A percentile compares a stretch with the other conserved stretches of the same genome.
phyloP scores from a whole-genome alignment of 208 protist genomes.

The Leishmania guyanensis region DNA sequence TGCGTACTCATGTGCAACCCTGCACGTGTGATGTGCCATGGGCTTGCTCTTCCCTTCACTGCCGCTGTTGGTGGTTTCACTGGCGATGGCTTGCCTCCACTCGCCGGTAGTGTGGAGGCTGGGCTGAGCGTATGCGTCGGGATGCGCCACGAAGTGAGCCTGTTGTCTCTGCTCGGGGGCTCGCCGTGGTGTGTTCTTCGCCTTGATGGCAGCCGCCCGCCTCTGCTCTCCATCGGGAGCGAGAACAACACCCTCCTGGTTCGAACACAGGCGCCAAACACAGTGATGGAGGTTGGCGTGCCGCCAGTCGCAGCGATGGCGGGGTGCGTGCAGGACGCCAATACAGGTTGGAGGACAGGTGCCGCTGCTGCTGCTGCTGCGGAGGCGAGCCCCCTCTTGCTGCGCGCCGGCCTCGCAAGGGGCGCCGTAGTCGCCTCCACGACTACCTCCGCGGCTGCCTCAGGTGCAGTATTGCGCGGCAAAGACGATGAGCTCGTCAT shows the following conservation, averaged over 20 bases:
- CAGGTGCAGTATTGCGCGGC: background rate
- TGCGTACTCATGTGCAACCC: slow-evolving; percentile 39
- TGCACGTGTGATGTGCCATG: slow-evolving; percentile 2
- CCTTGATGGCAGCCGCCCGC: slow-evolving; percentile 38
- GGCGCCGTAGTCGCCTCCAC: background rate
- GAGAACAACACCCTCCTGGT: slow-evolving; percentile 37
- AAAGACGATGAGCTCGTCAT: slow-evolving; percentile 29
- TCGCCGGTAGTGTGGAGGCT: slow-evolving; percentile 21
- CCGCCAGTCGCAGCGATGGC: slow-evolving; percentile 24
- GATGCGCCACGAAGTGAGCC: slow-evolving; percentile 62
- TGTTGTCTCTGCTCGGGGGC: slow-evolving; percentile 63
- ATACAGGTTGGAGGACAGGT: background rate
- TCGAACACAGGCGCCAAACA: slow-evolving; percentile 28
- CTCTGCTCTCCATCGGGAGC: slow-evolving; percentile 34
- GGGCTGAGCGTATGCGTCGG: slow-evolving; percentile 66
- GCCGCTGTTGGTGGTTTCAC: background rate
- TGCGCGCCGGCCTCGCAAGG: slow-evolving; percentile 10
- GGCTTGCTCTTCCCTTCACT: background rate
- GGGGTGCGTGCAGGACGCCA: background rate
- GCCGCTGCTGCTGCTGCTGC: background rate
- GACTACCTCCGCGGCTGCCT: background rate
- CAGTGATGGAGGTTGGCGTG: slow-evolving; percentile 35
- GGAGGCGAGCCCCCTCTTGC: slow-evolving; percentile 8
- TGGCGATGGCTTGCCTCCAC: background rate
- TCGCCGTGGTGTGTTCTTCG: slow-evolving; percentile 55